Conservation (phyloP, 2,329 filamentous ascomycete species). For the Lasiodiplodia theobromae region DNA sequence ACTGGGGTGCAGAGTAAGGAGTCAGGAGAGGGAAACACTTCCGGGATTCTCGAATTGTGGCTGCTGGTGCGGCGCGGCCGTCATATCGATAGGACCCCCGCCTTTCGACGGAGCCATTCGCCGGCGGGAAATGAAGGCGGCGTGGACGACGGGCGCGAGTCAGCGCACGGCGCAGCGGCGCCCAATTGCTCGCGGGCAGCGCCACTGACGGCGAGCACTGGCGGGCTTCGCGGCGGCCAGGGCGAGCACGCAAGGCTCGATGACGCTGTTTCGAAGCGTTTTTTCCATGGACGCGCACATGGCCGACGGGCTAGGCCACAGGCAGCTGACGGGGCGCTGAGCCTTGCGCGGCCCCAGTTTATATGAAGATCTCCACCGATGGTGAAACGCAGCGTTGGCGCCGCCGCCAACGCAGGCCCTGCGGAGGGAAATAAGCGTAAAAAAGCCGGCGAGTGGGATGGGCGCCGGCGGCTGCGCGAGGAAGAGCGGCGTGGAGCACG, state of each 20-base stretch:
- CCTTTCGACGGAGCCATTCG: conserved; percentile 21
- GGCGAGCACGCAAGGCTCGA: conserved; percentile 24
- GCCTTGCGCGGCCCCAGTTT: conserved; percentile 24
- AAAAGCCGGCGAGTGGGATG: conserved; percentile 27
- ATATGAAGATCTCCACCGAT: conserved; percentile 25
- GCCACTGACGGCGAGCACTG: not conserved
- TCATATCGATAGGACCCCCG: conserved; percentile 25
- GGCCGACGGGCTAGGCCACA: not conserved
- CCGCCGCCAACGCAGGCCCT: conserved; percentile 6
- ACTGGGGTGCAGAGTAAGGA: conserved; percentile 20
- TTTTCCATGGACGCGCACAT: not conserved
- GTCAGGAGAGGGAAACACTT: conserved; percentile 15
- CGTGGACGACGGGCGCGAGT: conserved; percentile 3
- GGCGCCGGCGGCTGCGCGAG: conserved; percentile 8
- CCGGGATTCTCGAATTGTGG: conserved; percentile 10
- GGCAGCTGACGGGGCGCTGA: conserved; percentile 21
- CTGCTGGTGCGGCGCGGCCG: not conserved
- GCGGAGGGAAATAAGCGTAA: conserved; percentile 29
- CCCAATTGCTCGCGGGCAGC: not conserved
- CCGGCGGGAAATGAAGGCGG: conserved; percentile 22
- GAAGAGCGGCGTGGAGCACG: conserved; percentile 5
- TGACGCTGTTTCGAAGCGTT: conserved; percentile 20
- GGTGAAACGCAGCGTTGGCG: conserved; percentile 28
- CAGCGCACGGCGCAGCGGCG: conserved; percentile 5
- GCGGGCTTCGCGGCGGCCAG: not conserved